These are phyloP conservation scores for Parasitella parasitica DNA, from an alignment of 371 early-diverging fungal genomes.

Conservation along the genomic window DNA sequence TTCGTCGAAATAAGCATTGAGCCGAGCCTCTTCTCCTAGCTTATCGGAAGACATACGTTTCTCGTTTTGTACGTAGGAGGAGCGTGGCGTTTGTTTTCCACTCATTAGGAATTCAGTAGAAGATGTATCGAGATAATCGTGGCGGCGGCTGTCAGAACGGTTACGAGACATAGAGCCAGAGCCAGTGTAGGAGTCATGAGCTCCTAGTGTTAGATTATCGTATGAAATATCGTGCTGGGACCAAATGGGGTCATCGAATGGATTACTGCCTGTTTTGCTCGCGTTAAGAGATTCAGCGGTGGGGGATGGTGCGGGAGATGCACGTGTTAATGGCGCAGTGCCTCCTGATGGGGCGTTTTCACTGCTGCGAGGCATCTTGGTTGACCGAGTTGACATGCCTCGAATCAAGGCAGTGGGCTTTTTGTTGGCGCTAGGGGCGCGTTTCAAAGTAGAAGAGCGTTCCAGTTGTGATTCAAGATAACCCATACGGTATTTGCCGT, in stretches of 20 bases:
- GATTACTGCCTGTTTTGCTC: conserved; percentile 15
- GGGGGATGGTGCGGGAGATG: background rate
- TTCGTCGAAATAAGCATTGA: conserved; percentile 8
- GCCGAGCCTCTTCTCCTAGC: background rate
- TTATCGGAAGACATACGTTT: background rate
- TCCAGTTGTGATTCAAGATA: conserved; percentile 48
- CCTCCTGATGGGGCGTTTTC: background rate
- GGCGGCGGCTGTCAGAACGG: conserved; percentile 3
- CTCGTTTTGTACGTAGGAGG: conserved; percentile 16
- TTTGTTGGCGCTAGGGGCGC: conserved; percentile 19
- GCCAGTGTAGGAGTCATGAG: background rate
- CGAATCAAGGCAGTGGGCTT: background rate
- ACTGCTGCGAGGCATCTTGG: conserved; percentile 6
- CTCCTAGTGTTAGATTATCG: background rate
- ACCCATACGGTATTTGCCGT: conserved; percentile 46
- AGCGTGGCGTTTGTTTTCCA: conserved; percentile 21
- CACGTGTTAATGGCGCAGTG: background rate
- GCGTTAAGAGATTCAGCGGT: background rate
- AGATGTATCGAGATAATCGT: conserved; percentile 19
- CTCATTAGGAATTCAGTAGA: conserved; percentile 29
- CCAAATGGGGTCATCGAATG: conserved; percentile 47
- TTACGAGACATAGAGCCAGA: conserved; percentile 3
- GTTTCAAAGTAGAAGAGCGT: conserved; percentile 26
- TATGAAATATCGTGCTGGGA: conserved; percentile 9
- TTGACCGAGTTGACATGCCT: conserved; percentile 4